Evolutionary conservation across 305 asterid species (phyloP), one percentile per base, ranked within the genome.

Genomic region (Fraxinus angustifolia): DNA sequence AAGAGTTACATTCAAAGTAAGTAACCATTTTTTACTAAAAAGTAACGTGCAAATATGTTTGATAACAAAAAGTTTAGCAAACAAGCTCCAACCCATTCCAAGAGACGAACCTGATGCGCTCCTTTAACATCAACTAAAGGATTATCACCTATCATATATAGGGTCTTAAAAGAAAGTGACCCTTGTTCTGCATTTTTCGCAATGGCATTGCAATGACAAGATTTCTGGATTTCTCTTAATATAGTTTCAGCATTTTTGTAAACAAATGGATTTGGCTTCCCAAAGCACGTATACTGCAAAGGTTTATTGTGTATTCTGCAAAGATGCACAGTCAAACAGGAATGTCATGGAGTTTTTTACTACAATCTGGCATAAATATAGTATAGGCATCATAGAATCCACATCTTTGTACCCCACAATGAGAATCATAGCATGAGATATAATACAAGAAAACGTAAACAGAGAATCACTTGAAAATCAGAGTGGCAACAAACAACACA

Each of bases 181-280:
- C 35, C 78, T 0, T 42, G 35, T 50, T 84, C 84, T 30, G 75
- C 73, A 42, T 84, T 83, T 79, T 72, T 81, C 42, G 53, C 77
- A 70, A 56, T 53, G 78, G 35, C 74, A 78, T 83, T 21, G 71
- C 78, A 71, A 38, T 78, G 79, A 80, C 74, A 50, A 2, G 82
- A 83, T 76, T 78, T 86, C 28, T 28, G 79, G 36, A 89, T 88
- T 76, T 86, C 84, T 48, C 85, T 84, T 53, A 91, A 84, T 48
- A 86, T 82, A 34, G 81, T 83, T 87, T 87, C 92, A 58, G 96
- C 93, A 77, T 89, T 87, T 85, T 36, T 82, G 88, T 84, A 90
- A 48, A 91, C 93, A 77, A 87, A 89, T n/a, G 92, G 92, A 80
- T 91, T 87, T 81, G 95, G 93, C 89, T 91, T 90, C 86, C 95